phyloP scores from a whole-genome alignment of 164 flowering plant genomes.

The Stephania cephalantha region DNA sequence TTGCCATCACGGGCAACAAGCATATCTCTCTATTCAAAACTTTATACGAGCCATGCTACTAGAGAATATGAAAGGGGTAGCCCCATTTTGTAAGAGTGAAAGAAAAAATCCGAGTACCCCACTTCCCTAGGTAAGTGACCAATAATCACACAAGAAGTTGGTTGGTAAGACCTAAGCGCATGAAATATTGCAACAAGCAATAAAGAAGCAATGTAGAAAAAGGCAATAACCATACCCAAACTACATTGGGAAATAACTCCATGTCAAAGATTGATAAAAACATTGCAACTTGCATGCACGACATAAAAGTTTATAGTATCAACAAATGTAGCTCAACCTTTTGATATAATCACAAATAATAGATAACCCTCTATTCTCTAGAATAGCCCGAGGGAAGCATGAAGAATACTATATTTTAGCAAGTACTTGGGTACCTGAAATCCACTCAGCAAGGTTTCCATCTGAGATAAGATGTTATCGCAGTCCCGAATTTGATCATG shows the following conservation, averaged over 20 bases:
- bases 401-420: neutral
- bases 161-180: too few species aligned
- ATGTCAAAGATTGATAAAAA: neutral
- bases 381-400: neutral
- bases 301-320: neutral
- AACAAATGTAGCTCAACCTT: neutral
- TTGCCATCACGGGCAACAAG: too few species aligned
- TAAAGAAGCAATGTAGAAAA: neutral
- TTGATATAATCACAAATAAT: neutral
- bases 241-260: neutral
- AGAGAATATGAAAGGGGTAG: too few species aligned
- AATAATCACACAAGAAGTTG: too few species aligned
- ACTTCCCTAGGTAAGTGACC: too few species aligned
- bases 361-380: neutral
- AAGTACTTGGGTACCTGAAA: constrained; percentile 60
- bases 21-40: too few species aligned
- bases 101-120: too few species aligned
- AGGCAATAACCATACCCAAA: neutral
- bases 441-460: constrained; percentile 95
- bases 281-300: neutral
- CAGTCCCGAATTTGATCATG: constrained; percentile 97
- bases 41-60: too few species aligned
- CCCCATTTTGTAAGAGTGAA: too few species aligned
- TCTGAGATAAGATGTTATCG: constrained; percentile 82
- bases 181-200: too few species aligned